A percentile compares a stretch with the other conserved stretches of the same genome.
phyloP scores from a whole-genome alignment of 306 rosid species.

The Pyrus pyrifolia region DNA sequence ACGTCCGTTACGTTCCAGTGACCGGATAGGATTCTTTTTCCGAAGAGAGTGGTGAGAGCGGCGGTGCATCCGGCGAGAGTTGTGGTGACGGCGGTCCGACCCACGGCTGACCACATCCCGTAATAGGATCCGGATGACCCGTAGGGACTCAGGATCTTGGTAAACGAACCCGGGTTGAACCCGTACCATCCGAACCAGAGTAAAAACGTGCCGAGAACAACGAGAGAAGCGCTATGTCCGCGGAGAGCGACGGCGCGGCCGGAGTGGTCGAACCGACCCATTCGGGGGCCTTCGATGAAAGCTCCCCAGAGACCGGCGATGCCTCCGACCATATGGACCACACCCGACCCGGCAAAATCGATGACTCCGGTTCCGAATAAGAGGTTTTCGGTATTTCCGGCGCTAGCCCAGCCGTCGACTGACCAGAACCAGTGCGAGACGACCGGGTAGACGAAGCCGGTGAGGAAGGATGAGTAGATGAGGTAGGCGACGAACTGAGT shows the following conservation, averaged over 20 bases:
- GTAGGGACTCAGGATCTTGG: slow-evolving; percentile 39
- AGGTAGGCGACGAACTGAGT: slow-evolving; percentile 85
- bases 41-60: slow-evolving; percentile 76
- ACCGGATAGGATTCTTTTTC: slow-evolving; percentile 67
- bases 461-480: slow-evolving; percentile 72
- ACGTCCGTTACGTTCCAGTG: slow-evolving; percentile 95
- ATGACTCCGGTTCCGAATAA: slow-evolving; percentile 64
- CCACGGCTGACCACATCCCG: slow-evolving; percentile 89
- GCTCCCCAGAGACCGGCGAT: slow-evolving; percentile 92
- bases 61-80: slow-evolving; percentile 80
- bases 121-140: slow-evolving; percentile 31
- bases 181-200: slow-evolving; percentile 99
- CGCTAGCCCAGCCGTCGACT: slow-evolving; percentile 74
- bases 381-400: slow-evolving; percentile 9
- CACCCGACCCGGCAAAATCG: slow-evolving; percentile 92
- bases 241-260: slow-evolving; percentile 46
- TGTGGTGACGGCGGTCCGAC: slow-evolving; percentile 86
- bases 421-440: slow-evolving; percentile 98
- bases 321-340: slow-evolving; percentile 88
- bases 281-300: slow-evolving; percentile 69
- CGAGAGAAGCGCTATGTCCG: slow-evolving; percentile 69
- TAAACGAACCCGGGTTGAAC: slow-evolving; percentile 85
- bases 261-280: slow-evolving; percentile 64
- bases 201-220: slow-evolving; percentile 71
- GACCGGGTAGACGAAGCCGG: slow-evolving; percentile 85